Evolutionary conservation across 306 rosid genomes (phyloP).

Genomic region (Dryas alaskensis): DNA sequence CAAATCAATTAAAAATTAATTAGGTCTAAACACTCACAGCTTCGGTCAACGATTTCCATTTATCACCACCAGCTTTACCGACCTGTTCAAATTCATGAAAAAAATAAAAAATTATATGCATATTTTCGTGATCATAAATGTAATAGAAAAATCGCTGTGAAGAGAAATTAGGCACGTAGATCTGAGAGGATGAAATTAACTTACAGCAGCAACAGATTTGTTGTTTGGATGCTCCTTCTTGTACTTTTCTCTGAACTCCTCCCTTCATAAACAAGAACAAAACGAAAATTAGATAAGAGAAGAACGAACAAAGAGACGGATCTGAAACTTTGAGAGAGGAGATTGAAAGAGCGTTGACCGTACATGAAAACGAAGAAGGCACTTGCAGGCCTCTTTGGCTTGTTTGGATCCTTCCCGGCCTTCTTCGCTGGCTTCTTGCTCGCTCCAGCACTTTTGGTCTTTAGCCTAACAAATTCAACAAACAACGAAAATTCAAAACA

Average conservation of each 20-base stretch:
- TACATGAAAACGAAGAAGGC: constrained; percentile 96
- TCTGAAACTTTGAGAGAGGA: neutral
- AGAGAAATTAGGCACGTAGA: neutral
- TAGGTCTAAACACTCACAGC: constrained; percentile 49
- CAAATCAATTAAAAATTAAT: neutral
- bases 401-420: constrained; percentile 88
- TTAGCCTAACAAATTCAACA: constrained; percentile 45
- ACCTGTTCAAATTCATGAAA: constrained; percentile 38
- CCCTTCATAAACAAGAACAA: constrained; percentile 33
- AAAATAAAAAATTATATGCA: too few relatives aligned
- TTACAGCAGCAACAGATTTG: constrained; percentile 75
- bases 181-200: constrained; percentile 10
- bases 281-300: neutral
- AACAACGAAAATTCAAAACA: too few relatives aligned
- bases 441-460: constrained; percentile 59
- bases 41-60: constrained; percentile 75
- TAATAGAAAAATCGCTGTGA: neutral
- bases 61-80: constrained; percentile 83
- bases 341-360: constrained; percentile 2
- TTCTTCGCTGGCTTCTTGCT: constrained; percentile 61
- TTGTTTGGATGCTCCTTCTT: constrained; percentile 76
- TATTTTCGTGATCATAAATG: neutral
- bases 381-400: constrained; percentile 90
- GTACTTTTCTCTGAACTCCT: constrained; percentile 68
- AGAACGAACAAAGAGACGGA: neutral